Conservation (phyloP, 306 rosid genomes). For the Fragaria ananassa region DNA sequence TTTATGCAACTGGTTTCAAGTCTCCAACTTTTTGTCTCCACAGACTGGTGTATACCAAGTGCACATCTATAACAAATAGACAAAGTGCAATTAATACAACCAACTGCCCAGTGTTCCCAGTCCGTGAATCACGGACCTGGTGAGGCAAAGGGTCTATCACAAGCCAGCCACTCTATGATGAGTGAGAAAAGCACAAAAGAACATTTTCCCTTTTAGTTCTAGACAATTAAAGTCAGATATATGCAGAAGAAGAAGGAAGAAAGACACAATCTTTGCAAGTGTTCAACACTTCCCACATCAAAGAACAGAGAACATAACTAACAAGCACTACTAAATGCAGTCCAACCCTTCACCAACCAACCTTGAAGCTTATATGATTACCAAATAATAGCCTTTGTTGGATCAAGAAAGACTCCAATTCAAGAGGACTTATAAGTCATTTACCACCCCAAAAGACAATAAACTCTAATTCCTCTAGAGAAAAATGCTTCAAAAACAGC, state of each 20-base stretch:
- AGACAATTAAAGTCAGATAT: slow-evolving; percentile 17
- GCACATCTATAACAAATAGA: slow-evolving; percentile 31
- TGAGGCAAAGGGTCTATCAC: slow-evolving; percentile 40
- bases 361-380: neutral
- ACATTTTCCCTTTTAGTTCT: slow-evolving; percentile 3
- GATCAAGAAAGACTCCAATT: neutral
- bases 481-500: neutral
- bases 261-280: slow-evolving; percentile 14
- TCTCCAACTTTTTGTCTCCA: slow-evolving; percentile 24
- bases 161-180: slow-evolving; percentile 26
- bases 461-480: neutral
- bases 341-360: neutral
- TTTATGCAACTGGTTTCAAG: slow-evolving; percentile 23
- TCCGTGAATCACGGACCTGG: slow-evolving; percentile 85
- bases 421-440: neutral
- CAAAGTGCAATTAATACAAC: slow-evolving; percentile 56
- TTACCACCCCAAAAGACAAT: neutral
- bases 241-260: slow-evolving; percentile 1
- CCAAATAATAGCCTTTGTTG: neutral
- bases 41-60: slow-evolving; percentile 29
- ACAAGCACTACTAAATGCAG: neutral
- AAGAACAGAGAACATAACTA: neutral
- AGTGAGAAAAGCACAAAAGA: slow-evolving; percentile 1
- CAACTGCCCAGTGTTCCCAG: slow-evolving; percentile 61
- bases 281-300: neutral